Conservation (phyloP, 352 stramenopile species). For the Thraustochytrium sp. region DNA sequence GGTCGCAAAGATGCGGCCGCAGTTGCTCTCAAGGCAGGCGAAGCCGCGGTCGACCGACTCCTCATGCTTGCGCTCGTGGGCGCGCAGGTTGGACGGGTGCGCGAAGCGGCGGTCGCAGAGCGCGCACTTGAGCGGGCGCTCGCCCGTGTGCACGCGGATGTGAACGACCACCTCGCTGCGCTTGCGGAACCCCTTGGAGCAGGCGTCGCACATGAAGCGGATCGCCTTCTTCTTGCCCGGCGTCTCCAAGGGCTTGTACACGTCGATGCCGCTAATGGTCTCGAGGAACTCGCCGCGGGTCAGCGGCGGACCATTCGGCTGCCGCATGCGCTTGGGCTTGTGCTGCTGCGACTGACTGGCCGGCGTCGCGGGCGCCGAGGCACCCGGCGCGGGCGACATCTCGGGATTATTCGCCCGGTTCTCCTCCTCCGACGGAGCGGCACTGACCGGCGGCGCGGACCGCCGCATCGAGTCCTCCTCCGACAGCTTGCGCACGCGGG, state of each 20-base stretch:
- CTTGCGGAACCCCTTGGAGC: constrained; percentile 36
- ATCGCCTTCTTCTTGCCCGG: constrained; percentile 15
- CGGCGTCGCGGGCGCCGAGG: neutral
- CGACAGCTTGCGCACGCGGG: too few species aligned
- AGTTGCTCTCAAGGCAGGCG: constrained; percentile 72
- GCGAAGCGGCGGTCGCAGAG: constrained; percentile 76
- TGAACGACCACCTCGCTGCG: constrained; percentile 50
- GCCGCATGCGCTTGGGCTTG: neutral
- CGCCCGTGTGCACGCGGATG: constrained; percentile 72
- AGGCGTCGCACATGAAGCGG: constrained; percentile 31
- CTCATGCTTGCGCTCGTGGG: constrained; percentile 71
- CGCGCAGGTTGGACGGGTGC: constrained; percentile 73
- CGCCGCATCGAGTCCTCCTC: neutral
- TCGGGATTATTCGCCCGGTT: neutral
- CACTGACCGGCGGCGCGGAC: neutral
- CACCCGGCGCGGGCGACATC: neutral
- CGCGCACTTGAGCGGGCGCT: constrained; percentile 74
- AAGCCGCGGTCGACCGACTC: too few species aligned
- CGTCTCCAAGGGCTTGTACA: neutral
- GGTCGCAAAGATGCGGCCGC: constrained; percentile 70
- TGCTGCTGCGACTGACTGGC: neutral
- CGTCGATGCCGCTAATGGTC: constrained; percentile 19
- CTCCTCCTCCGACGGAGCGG: neutral
- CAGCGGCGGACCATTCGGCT: neutral
- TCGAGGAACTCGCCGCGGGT: neutral